A percentile compares a stretch with the other conserved stretches of the same genome.
Conservation (phyloP, 768 basidiomycete genomes). For the Mycena crocata region DNA sequence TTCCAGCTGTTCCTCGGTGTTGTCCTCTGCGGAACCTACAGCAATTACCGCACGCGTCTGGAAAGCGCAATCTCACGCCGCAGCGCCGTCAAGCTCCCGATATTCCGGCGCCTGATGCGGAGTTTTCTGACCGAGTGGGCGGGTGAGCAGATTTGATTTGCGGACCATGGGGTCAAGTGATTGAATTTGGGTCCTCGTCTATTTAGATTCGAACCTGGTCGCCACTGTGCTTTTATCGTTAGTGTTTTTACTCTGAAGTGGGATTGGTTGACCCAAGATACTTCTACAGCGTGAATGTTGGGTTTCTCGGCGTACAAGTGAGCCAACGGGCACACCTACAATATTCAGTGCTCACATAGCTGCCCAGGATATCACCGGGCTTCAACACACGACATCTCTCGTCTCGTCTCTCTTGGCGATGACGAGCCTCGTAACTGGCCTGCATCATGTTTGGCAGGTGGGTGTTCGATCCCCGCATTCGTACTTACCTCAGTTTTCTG, state of each 20-base stretch:
- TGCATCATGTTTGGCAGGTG: conserved; percentile 37
- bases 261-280: background rate
- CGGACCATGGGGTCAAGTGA: no score
- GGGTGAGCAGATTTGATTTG: no score
- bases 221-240: conserved; percentile 25
- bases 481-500: no score
- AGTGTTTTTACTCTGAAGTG: background rate
- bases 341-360: background rate
- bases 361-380: conserved; percentile 28
- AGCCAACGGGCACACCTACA: background rate
- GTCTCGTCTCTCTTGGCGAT: conserved; percentile 33
- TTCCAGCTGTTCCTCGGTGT: conserved; percentile 31
- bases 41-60: conserved; percentile 36
- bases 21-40: conserved; percentile 35
- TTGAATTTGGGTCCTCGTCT: no score
- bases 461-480: no score
- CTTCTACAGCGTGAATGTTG: conserved; percentile 33
- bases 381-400: conserved; percentile 31
- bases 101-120: no score
- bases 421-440: conserved; percentile 30
- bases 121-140: no score
- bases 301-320: conserved; percentile 36
- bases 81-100: conserved; percentile 27
- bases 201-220: conserved; percentile 19
- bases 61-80: conserved; percentile 31